Base-by-base conservation (phyloP, 208 protist genomes). In the Acanthamoeba triangularis region DNA sequence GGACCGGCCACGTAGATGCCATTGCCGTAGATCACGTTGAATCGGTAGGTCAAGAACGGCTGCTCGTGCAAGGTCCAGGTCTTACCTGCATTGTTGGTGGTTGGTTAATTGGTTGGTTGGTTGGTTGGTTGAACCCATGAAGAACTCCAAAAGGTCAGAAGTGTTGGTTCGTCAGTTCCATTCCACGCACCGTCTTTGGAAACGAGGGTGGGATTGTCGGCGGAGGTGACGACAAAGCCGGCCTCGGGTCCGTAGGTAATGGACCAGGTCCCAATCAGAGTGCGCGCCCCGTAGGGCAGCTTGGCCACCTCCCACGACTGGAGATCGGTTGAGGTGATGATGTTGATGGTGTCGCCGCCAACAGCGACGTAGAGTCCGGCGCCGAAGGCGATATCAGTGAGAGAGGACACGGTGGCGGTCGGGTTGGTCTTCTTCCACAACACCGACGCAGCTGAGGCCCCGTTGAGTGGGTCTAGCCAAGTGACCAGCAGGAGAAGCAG, bases 1-100 rank as follows among this genome's bases (percentile, higher is more conserved):
- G 61, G n/a, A 0, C 3, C 20, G 20, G 61, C 20, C 61, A 69
- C 61, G 61, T 69, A 69, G 25, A 69, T 11, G 20, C 61, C 61
- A 10, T 69, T 69, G n/a, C 61, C 61, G 61, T 69, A 69, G 61
- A 69, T n/a, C 61, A 69, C 61, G n/a, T n/a, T 30, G 61, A 69
- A 69, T 2, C 61, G 61, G 61, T 30, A 69, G n/a, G 61, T 69
- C 61, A 69, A 16, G 61, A 69, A 69, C 0, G 61, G 61, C 61
- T 69, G 61, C 25, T 69, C 61, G 4, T 69, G 61, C 25, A 23
- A 2, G 61, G n/a, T 11, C 61, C 61, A 69, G 4, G 6, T 5
- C 61, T 69, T 69, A 6, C 61, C 61, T 69, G 61, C 4, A 69
- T 11, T 13, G 0, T 11, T 11, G 37, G 10, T 47, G 44, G 44